These are phyloP conservation scores for Orbilia blumenaviensis DNA, from an alignment of 2,329 filamentous ascomycete genomes.

Conservation along the genomic window DNA sequence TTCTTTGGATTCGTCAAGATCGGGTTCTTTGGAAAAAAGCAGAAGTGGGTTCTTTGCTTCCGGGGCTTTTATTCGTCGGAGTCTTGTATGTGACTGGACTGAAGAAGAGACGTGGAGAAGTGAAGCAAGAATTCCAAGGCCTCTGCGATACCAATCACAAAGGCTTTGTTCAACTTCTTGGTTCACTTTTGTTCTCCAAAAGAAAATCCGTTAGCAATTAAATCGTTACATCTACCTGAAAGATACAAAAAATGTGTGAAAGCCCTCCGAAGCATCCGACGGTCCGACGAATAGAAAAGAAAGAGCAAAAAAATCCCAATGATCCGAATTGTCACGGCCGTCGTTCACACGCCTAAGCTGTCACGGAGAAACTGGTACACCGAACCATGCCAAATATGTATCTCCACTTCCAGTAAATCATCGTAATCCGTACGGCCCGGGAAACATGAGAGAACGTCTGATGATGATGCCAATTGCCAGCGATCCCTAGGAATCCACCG, in stretches of 20 bases:
- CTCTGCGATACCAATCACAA: slow-evolving; percentile 18
- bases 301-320: not conserved
- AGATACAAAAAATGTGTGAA: slow-evolving; percentile 42
- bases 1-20: slow-evolving; percentile 53
- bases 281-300: not conserved
- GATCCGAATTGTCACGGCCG: not conserved
- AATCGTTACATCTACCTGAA: slow-evolving; percentile 49
- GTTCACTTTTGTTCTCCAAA: slow-evolving; percentile 35
- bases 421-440: slow-evolving; percentile 38
- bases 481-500: not conserved
- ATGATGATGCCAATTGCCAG: slow-evolving; percentile 42
- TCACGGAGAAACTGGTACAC: slow-evolving; percentile 21
- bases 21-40: slow-evolving; percentile 39
- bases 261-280: slow-evolving; percentile 25
- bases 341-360: not conserved
- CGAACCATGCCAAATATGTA: slow-evolving; percentile 17
- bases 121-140: slow-evolving; percentile 10
- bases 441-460: slow-evolving; percentile 42
- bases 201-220: slow-evolving; percentile 52
- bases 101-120: slow-evolving; percentile 36
- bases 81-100: slow-evolving; percentile 31
- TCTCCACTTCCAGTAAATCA: slow-evolving; percentile 39
- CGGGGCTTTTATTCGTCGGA: slow-evolving; percentile 43
- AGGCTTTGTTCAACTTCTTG: not conserved
- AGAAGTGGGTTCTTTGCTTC: slow-evolving; percentile 37